Conservation (phyloP, 108 stramenopile genomes). For the Cyclotella baltica region DNA sequence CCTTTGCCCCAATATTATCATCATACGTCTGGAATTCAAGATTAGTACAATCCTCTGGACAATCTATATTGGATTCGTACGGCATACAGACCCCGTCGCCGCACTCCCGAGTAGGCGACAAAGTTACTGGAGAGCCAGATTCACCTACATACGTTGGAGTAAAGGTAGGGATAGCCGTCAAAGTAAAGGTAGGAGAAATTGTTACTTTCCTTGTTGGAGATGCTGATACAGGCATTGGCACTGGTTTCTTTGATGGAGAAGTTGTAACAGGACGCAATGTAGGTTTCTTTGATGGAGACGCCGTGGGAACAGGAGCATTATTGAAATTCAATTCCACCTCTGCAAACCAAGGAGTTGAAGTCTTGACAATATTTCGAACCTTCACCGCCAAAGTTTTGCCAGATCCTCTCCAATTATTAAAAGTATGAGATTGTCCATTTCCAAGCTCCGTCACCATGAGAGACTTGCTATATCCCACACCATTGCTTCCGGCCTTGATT, state of each 20-base stretch:
- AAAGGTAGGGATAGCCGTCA: not conserved
- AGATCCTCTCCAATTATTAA: slow-evolving; percentile 14
- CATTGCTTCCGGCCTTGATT: slow-evolving; percentile 25
- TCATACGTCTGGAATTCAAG: slow-evolving; percentile 2
- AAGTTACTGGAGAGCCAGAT: not conserved
- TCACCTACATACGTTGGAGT: not conserved
- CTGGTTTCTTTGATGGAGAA: slow-evolving; percentile 8
- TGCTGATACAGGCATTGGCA: not conserved
- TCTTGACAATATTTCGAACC: not conserved
- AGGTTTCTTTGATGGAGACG: slow-evolving; percentile 8
- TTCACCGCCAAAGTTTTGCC: not conserved
- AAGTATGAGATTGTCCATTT: slow-evolving; percentile 5
- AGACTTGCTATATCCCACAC: slow-evolving; percentile 21
- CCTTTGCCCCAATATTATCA: slow-evolving; percentile 8
- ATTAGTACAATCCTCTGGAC: slow-evolving; percentile 14
- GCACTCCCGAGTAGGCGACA: not conserved
- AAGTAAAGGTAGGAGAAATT: not conserved
- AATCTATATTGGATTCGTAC: not conserved
- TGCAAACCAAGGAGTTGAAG: slow-evolving; percentile 13
- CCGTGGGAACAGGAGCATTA: slow-evolving; percentile 5
- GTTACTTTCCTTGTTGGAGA: not conserved
- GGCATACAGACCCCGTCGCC: slow-evolving; percentile 7
- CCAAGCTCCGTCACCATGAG: slow-evolving; percentile 12
- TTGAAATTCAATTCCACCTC: slow-evolving; percentile 9
- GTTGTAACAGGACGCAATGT: not conserved